phyloP scores from a whole-genome alignment of 495 filamentous ascomycete genomes.

The Apiosordaria backusii region DNA sequence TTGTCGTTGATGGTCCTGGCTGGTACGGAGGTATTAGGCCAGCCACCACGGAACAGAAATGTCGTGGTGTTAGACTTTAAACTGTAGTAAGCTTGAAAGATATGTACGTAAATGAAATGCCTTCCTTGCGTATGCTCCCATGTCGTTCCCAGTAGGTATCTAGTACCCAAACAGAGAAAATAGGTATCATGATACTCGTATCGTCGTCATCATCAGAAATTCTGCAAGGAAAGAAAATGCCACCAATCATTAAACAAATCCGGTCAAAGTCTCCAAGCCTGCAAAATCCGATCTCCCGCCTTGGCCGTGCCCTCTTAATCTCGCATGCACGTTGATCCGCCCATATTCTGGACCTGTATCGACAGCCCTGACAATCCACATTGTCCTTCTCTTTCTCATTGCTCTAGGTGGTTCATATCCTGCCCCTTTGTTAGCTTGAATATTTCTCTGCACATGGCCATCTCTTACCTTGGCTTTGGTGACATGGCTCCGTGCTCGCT shows the following conservation, averaged over 20 bases:
- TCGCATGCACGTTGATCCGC: constrained; percentile 23
- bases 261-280: neutral
- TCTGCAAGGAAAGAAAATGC: neutral
- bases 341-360: constrained; percentile 24
- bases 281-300: constrained; percentile 1
- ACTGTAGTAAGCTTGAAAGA: neutral
- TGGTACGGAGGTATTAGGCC: neutral
- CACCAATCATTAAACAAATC: constrained; percentile 1
- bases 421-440: neutral
- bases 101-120: neutral
- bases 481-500: neutral
- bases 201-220: neutral
- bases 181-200: constrained; percentile 1
- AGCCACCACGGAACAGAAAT: constrained; percentile 12
- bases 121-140: neutral
- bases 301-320: constrained; percentile 13
- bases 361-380: constrained; percentile 32
- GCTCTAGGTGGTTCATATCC: neutral
- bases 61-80: constrained; percentile 39
- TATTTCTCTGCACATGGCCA: neutral
- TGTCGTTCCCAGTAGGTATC: neutral
- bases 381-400: constrained; percentile 17
- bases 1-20: constrained; percentile 37
- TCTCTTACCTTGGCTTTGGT: constrained; percentile 3
- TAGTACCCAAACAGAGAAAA: neutral